Base-by-base conservation (phyloP, 192 early-diverging fungal genomes). In the Diversispora eburnea region DNA sequence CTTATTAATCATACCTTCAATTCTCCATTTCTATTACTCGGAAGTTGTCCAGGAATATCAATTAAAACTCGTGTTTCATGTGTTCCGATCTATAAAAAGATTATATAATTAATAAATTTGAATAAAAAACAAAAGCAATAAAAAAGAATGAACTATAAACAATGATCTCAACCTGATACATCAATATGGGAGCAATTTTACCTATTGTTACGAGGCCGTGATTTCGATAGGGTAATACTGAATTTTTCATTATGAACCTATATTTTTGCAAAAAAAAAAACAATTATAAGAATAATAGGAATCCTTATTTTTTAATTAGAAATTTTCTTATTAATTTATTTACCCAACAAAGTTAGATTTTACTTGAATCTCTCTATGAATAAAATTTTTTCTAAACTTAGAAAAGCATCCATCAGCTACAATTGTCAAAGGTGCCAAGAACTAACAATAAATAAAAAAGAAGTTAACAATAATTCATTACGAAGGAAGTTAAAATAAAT, bases 371-470 rank as follows among this genome's bases (percentile, higher is more conserved):
- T 83, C 76, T 66, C 81, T 87, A 0, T 75, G 60, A 52, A 87
- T 86, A 61, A 86, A 81, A 41, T 92, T 83, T 69, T 91, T 94
- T 49, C 96, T 85, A 78, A 97, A 98, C 79, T 93, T 95, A 73
- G 95, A 97, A 66, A 93, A 93, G 75, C 92, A 92, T n/a, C 96
- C 96, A 77, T 98, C 96, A 22, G 90, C 92, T 22, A 98, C 90
- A 72, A 97, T 83, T 2, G 91, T 93, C 15, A 97, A 81, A 13
- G 91, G 88, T n/a, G 93, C 91, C 79, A 83, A 88, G 47, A 80
- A 84, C 79, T 84, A 25, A 22, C 49, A 51, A 3, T 5, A 39
- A 41, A 61, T 15, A 56, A 52, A 52, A 52, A 52, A 8, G 8
- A 52, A 17, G 51, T 56, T 25, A 33, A 25, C 8, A 59, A 59